phyloP scores from a whole-genome alignment of 2,329 filamentous ascomycete species.

The Podosphaera xanthii region DNA sequence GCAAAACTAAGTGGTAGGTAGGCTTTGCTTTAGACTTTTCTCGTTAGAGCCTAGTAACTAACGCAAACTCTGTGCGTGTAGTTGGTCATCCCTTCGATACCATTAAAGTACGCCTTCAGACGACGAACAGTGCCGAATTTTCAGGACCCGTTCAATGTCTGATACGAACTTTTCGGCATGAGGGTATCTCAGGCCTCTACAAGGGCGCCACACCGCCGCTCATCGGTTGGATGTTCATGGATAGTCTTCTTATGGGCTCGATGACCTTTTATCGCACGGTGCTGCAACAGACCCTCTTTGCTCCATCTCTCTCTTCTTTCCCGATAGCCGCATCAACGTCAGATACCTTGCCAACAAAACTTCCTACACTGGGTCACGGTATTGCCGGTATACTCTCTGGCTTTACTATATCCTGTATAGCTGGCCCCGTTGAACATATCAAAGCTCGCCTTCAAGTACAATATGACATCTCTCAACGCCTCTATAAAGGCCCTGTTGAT shows the following conservation, averaged over 20 bases:
- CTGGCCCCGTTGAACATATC: constrained; percentile 82
- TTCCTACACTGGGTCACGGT: constrained; percentile 64
- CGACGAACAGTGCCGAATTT: constrained; percentile 56
- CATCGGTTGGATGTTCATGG: constrained; percentile 98
- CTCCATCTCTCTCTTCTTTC: background rate
- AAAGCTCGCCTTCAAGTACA: constrained; percentile 89
- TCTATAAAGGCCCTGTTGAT: constrained; percentile 76
- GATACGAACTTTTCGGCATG: constrained; percentile 60
- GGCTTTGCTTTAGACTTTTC: background rate
- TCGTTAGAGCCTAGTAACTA: background rate
- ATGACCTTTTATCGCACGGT: constrained; percentile 75
- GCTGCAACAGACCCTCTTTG: constrained; percentile 58
- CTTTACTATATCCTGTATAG: constrained; percentile 75
- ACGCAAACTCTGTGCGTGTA: constrained; percentile 3
- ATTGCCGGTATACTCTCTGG: constrained; percentile 74
- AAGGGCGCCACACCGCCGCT: constrained; percentile 85
- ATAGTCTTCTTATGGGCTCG: constrained; percentile 72
- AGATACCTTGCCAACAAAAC: constrained; percentile 18
- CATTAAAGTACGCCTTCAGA: constrained; percentile 88
- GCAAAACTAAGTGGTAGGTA: constrained; percentile 61
- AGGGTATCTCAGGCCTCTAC: constrained; percentile 70
- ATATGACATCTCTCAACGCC: constrained; percentile 53
- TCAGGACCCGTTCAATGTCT: constrained; percentile 69
- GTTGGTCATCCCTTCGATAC: constrained; percentile 71
- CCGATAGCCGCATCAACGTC: background rate